phyloP scores from a whole-genome alignment of 352 stramenopile species.

The Halophytophthora polymorphica region DNA sequence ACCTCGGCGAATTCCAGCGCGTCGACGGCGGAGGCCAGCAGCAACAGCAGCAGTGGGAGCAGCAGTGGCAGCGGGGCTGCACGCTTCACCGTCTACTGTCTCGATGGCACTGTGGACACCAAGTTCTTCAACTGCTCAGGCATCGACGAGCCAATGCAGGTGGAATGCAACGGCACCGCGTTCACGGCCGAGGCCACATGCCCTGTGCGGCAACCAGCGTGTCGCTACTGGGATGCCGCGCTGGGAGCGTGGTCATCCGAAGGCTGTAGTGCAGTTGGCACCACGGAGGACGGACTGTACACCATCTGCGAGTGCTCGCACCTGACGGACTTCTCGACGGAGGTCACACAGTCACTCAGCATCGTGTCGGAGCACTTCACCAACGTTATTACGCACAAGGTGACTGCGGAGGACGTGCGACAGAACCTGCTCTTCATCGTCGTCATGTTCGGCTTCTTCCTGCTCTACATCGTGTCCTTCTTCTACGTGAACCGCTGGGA shows the following conservation, averaged over 20 bases:
- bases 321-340: conserved; percentile 68
- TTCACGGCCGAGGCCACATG: conserved; percentile 52
- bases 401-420: conserved; percentile 52
- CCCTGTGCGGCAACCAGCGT: conserved; percentile 41
- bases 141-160: conserved; percentile 27
- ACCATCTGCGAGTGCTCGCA: conserved; percentile 75
- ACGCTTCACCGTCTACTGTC: conserved; percentile 40
- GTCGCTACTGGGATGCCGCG: conserved; percentile 53
- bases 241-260: conserved; percentile 54
- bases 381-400: conserved; percentile 48
- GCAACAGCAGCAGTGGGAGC: conserved; percentile 5
- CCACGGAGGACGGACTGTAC: conserved; percentile 56
- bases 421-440: conserved; percentile 58
- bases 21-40: conserved; percentile 3
- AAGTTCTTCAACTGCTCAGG: conserved; percentile 57
- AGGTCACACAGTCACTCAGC: conserved; percentile 56
- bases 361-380: conserved; percentile 61
- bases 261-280: conserved; percentile 47
- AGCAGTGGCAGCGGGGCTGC: conserved; percentile 11
- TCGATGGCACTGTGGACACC: conserved; percentile 41
- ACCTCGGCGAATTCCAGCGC: conserved; percentile 3
- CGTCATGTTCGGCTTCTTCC: conserved; percentile 46
- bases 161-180: conserved; percentile 52
- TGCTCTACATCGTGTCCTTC: conserved; percentile 46
- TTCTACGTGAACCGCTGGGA: conserved; percentile 71